Conservation (phyloP, 441 rosid genomes). For the Erodium moschatum region DNA sequence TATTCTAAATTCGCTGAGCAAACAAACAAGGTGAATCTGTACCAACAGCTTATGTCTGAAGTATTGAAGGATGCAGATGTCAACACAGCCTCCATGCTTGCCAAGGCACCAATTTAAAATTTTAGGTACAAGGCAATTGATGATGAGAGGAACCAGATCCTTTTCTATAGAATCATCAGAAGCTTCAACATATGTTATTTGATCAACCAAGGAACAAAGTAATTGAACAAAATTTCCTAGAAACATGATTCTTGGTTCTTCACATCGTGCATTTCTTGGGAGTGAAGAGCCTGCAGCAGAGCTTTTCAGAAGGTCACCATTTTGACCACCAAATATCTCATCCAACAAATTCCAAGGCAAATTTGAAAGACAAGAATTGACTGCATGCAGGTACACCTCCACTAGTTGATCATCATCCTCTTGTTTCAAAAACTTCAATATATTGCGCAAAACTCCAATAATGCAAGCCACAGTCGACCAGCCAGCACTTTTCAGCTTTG, state of each 20-base stretch:
- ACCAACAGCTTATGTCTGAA: constrained; percentile 80
- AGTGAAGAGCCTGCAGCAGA: constrained; percentile 17
- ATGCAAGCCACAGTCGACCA: constrained; percentile 51
- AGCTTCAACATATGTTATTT: constrained; percentile 26
- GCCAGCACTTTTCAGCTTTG: constrained; percentile 40
- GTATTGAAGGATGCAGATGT: constrained; percentile 38
- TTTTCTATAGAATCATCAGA: constrained; percentile 26
- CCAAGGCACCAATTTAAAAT: constrained; percentile 55
- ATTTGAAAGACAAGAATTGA: constrained; percentile 38
- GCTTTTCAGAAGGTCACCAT: constrained; percentile 15
- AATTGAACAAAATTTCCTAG: constrained; percentile 61
- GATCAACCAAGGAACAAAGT: constrained; percentile 61
- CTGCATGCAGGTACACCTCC: constrained; percentile 34
- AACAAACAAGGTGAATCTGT: constrained; percentile 19
- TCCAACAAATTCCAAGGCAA: constrained; percentile 47
- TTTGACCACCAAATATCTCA: constrained; percentile 24
- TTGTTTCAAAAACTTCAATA: constrained; percentile 53
- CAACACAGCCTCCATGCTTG: constrained; percentile 28
- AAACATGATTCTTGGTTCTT: constrained; percentile 32
- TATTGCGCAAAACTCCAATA: constrained; percentile 43
- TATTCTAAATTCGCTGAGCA: constrained; percentile 5
- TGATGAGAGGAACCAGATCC: constrained; percentile 30
- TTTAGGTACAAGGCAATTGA: constrained; percentile 44
- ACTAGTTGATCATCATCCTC: constrained; percentile 41
- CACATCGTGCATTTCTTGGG: constrained; percentile 17